A percentile compares a stretch with the other conserved stretches of the same genome.
Evolutionary conservation across 208 protist species (phyloP).

Genomic region (Strigomonas culicis): DNA sequence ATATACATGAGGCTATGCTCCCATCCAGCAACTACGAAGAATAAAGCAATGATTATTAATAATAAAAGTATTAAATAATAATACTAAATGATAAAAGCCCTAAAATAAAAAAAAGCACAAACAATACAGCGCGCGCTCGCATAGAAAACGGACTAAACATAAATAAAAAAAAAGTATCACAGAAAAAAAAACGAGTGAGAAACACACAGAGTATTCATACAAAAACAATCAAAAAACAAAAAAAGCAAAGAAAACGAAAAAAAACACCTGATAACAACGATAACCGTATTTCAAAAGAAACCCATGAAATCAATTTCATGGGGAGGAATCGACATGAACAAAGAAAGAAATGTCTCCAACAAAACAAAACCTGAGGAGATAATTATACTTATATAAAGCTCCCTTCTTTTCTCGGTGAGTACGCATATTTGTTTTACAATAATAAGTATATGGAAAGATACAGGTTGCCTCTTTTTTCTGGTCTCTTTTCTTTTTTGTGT

Average conservation of each 20-base stretch:
- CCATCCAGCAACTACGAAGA: conserved; percentile 9
- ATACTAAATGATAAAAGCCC: background rate
- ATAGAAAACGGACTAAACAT: conserved; percentile 3
- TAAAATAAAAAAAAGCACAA: conserved; percentile 13
- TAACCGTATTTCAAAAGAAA: too few relatives aligned
- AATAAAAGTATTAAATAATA: conserved; percentile 5
- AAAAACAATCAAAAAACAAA: background rate
- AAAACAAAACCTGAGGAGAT: too few relatives aligned
- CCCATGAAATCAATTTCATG: too few relatives aligned
- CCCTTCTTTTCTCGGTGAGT: too few relatives aligned
- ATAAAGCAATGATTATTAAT: conserved; percentile 12
- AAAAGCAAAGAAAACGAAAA: background rate
- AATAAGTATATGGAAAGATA: too few relatives aligned
- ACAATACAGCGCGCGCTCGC: background rate
- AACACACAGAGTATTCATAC: background rate
- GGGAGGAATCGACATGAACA: too few relatives aligned
- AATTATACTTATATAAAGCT: too few relatives aligned
- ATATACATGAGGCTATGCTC: conserved; percentile 6
- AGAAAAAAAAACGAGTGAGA: conserved; percentile 14
- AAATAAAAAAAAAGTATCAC: conserved; percentile 10
- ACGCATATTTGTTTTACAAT: too few relatives aligned
- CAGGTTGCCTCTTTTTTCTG: background rate
- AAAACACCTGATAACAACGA: too few relatives aligned
- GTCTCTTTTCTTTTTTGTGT: background rate
- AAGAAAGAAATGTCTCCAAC: too few relatives aligned